Evolutionary conservation across 257 asterid species (phyloP).

Genomic region (Solanum lignicaule): DNA sequence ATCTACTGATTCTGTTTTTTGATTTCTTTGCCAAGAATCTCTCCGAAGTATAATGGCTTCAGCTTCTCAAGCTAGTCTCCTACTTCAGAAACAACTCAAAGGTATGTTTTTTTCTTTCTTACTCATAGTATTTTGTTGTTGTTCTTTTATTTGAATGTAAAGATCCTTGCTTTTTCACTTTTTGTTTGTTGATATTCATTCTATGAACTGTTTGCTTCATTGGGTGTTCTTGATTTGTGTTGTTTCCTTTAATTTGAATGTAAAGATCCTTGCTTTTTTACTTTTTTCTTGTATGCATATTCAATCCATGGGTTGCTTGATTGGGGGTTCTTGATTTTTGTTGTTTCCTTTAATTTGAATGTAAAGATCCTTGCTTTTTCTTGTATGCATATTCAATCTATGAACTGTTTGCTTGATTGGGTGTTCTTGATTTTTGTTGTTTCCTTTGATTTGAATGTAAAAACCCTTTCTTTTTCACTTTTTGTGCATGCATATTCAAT

Average conservation of each 20-base stretch:
- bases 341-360: neutral
- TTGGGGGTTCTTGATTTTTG: neutral
- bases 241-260: neutral
- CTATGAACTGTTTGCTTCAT: neutral
- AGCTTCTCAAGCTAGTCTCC: constrained; percentile 79
- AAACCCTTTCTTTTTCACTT: neutral
- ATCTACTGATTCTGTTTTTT: neutral
- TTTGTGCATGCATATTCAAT: neutral
- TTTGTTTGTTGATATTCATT: neutral
- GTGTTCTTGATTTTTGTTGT: neutral
- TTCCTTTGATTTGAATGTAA: neutral
- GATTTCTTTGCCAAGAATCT: constrained; percentile 2
- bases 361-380: neutral
- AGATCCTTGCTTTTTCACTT: neutral
- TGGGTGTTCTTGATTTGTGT: neutral
- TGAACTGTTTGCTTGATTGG: neutral
- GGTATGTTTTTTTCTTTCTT: constrained; percentile 20
- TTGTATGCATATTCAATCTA: neutral
- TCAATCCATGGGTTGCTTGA: neutral
- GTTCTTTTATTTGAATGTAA: neutral
- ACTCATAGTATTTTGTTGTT: neutral
- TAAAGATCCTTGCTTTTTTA: neutral
- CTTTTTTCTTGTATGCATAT: neutral
- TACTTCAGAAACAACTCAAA: constrained; percentile 90
- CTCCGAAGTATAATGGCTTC: constrained; percentile 46